Base-by-base conservation (phyloP, 768 basidiomycete genomes). In the Ramaria sp. region DNA sequence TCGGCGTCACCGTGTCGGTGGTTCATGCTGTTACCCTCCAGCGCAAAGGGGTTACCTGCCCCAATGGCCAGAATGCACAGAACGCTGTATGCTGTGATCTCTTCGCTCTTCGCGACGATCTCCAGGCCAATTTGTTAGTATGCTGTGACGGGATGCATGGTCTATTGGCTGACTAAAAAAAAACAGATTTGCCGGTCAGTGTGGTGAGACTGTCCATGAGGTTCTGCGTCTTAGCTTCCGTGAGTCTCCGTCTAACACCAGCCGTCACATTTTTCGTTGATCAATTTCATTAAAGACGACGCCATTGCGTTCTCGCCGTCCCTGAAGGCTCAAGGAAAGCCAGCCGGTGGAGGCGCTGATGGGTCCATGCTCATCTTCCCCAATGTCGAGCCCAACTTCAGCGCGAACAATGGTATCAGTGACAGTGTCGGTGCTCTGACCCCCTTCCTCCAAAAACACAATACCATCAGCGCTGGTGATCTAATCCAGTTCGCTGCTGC, bases 131-230 rank as follows among this genome's bases (percentile, higher is more conserved):
- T 37, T 24, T 58, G 57, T 58, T 45, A 27, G 51, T 31, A 11
- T 54, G 27, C 27, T 39, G 38, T 33, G 13, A 38, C 5, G 2
- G 30, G 17, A 5, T 10, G 49, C 1, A 19, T 24, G 6, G 31
- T n/a, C 27, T 7, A n/a, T 24, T 4, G 31, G 17, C 34, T 37
- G 2, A 45, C 22, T 7, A 17, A 20, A 19, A 17, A 20, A 19
- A 22, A 38, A 46, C 19, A 59, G 52, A 30, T 59, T 55, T 59
- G 62, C 62, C 51, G 67, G 63, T n/a, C 51, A 66, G 57, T 71
- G 70, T 57, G 64, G 64, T 43, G 65, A 69, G 24, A 67, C 68
- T 19, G 68, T 63, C 15, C 66, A 67, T 34, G 65, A 62, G 48
- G 60, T 65, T 30, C 58, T 66, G 46, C 64, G 66, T 51, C 64